A percentile compares a stretch with the other conserved stretches of the same genome.
Conservation (phyloP, 495 filamentous ascomycete genomes). For the Aspergillus cavernicola region DNA sequence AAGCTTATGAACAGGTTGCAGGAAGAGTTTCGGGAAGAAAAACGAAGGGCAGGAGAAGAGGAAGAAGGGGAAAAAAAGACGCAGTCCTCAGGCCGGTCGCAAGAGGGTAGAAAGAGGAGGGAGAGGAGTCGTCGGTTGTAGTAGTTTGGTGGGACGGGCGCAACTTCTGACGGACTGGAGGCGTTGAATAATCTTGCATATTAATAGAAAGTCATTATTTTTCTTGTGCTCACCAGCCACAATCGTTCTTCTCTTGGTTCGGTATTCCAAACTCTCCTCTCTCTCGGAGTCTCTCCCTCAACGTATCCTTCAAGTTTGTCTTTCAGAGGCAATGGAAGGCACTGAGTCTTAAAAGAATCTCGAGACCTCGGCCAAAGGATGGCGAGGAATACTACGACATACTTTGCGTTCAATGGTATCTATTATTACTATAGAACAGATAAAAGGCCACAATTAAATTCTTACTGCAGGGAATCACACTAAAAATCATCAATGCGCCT, state of each 20-base stretch:
- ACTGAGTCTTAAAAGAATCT: no score
- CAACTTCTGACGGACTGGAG: slow-evolving; percentile 5
- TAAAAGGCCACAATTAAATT: slow-evolving; percentile 1
- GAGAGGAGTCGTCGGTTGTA: slow-evolving; percentile 10
- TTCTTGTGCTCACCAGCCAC: slow-evolving; percentile 16
- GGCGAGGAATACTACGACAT: no score
- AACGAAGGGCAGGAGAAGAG: slow-evolving; percentile 5
- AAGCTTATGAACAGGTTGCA: neutral
- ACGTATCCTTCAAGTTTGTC: no score
- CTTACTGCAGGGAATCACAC: slow-evolving; percentile 8
- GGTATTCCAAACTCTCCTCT: no score
- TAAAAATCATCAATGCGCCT: slow-evolving; percentile 17
- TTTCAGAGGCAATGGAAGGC: no score
- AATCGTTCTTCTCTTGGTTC: neutral
- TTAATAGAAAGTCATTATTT: slow-evolving; percentile 10
- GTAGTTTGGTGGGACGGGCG: slow-evolving; percentile 16
- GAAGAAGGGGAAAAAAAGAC: slow-evolving; percentile 7
- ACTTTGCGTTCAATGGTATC: no score
- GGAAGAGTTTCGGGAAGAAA: slow-evolving; percentile 7
- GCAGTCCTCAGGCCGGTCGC: slow-evolving; percentile 5
- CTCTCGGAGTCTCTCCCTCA: no score
- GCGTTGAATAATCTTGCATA: slow-evolving; percentile 16
- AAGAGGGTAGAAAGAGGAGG: slow-evolving; percentile 5
- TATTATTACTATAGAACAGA: no score
- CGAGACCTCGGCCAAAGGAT: no score